These are phyloP conservation scores for Purshia tridentata DNA, from an alignment of 306 rosid genomes.

Conservation along the genomic window DNA sequence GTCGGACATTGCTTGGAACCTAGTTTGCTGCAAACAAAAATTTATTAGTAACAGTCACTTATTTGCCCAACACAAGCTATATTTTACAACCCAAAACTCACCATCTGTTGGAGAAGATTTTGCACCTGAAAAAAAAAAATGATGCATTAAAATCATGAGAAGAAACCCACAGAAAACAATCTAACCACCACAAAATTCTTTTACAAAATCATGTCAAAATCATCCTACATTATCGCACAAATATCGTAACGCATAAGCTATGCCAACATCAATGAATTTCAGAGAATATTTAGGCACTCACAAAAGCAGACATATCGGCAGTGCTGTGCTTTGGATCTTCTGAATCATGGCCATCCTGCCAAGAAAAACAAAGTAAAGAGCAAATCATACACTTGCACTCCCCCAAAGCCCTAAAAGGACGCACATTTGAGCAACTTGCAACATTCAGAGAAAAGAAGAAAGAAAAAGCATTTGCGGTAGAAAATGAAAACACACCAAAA, in stretches of 20 bases:
- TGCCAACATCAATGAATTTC: neutral
- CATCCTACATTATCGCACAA: neutral
- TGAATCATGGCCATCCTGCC: slow-evolving; percentile 76
- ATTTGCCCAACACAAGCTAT: slow-evolving; percentile 18
- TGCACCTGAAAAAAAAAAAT: slow-evolving; percentile 62
- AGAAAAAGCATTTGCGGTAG: neutral
- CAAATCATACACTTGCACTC: neutral
- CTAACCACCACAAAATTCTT: neutral
- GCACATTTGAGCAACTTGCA: neutral
- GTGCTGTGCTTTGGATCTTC: slow-evolving; percentile 85
- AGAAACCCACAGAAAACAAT: slow-evolving; percentile 14
- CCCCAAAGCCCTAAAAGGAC: neutral
- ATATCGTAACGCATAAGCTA: neutral
- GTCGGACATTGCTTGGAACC: slow-evolving; percentile 93
- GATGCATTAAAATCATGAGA: slow-evolving; percentile 19
- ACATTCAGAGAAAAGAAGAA: slow-evolving; percentile 3
- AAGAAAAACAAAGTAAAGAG: neutral
- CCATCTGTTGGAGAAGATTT: slow-evolving; percentile 98
- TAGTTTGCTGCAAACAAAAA: slow-evolving; percentile 68
- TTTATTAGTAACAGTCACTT: slow-evolving; percentile 28
- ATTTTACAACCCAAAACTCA: slow-evolving; percentile 43
- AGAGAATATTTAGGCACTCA: slow-evolving; percentile 41
- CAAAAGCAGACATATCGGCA: slow-evolving; percentile 96
- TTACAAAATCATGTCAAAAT: neutral
- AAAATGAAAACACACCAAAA: neutral